Evolutionary conservation across 805 yeast species (phyloP).

Genomic region (Lipomyces yamadae): DNA sequence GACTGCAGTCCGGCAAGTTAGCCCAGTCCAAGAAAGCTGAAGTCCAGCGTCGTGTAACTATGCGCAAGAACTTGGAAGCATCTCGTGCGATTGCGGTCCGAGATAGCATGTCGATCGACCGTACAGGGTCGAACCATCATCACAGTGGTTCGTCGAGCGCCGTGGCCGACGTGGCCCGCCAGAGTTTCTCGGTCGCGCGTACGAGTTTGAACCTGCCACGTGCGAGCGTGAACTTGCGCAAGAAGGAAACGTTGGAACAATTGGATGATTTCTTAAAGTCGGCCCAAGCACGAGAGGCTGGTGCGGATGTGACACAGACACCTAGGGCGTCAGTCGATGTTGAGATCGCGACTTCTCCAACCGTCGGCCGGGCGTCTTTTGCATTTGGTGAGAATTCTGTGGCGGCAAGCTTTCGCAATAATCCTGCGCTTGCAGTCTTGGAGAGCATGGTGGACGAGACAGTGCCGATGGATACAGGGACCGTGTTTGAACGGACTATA

Average conservation of each 20-base stretch:
- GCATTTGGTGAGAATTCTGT: conserved; percentile 12
- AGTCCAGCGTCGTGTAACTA: conserved; percentile 58
- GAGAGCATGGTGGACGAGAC: conserved; percentile 53
- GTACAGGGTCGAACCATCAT: conserved; percentile 1
- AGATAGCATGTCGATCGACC: conserved; percentile 50
- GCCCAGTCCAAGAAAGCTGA: conserved; percentile 72
- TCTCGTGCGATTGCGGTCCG: conserved; percentile 61
- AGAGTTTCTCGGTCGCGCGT: conserved; percentile 42
- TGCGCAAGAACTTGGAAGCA: conserved; percentile 79
- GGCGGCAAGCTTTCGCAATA: conserved; percentile 9
- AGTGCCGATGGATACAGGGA: conserved; percentile 71
- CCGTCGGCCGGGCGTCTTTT: conserved; percentile 13
- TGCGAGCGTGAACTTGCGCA: conserved; percentile 42
- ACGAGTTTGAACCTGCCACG: conserved; percentile 39
- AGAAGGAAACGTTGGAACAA: conserved; percentile 40
- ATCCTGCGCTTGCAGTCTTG: conserved; percentile 16
- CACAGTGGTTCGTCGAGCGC: neutral
- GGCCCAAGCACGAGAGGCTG: conserved; percentile 41
- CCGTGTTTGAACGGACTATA: conserved; percentile 77
- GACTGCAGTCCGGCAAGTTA: conserved; percentile 60
- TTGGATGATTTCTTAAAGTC: conserved; percentile 40
- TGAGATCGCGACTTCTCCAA: conserved; percentile 16
- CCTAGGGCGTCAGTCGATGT: conserved; percentile 30
- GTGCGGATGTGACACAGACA: conserved; percentile 29
- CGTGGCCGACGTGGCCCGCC: conserved; percentile 40